phyloP scores from a whole-genome alignment of 148 eudicot species.

The Rhododendron ovatum region DNA sequence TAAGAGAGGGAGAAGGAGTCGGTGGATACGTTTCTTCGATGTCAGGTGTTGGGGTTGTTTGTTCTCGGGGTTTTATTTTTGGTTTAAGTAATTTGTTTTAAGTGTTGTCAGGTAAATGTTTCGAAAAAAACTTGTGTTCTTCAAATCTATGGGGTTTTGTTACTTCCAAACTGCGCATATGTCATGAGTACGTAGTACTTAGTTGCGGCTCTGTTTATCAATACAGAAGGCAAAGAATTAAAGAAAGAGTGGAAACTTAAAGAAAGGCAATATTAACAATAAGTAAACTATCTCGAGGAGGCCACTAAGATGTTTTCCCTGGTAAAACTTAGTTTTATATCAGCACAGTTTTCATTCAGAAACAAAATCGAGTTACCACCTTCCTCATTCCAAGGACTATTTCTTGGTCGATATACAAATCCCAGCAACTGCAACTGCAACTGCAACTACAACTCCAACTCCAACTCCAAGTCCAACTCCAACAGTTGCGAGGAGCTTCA shows the following conservation, averaged over 20 bases:
- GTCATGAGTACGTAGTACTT: not conserved
- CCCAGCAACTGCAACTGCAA: slow-evolving; percentile 71
- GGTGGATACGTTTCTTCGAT: not conserved
- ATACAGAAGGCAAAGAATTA: not conserved
- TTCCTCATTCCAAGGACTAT: slow-evolving; percentile 14
- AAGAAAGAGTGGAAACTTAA: slow-evolving; percentile 3
- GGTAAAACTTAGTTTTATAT: not conserved
- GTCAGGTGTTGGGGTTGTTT: not conserved
- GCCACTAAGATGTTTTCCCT: not conserved
- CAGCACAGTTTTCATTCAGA: not conserved
- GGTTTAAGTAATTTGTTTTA: not conserved
- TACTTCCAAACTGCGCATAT: not conserved
- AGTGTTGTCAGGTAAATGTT: not conserved
- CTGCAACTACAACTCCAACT: slow-evolving; percentile 69
- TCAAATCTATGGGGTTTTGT: not conserved
- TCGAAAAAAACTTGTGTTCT: not conserved
- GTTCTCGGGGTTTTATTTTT: not conserved
- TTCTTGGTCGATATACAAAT: slow-evolving; percentile 59
- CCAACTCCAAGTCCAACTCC: slow-evolving; percentile 73
- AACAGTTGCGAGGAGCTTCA: slow-evolving; percentile 48
- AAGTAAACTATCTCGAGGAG: no score
- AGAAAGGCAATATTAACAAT: not conserved
- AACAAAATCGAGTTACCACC: not conserved
- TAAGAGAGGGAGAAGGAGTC: not conserved
- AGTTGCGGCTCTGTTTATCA: not conserved